phyloP scores from a whole-genome alignment of 2,329 filamentous ascomycete genomes.

The Bipolaris gigantea region DNA sequence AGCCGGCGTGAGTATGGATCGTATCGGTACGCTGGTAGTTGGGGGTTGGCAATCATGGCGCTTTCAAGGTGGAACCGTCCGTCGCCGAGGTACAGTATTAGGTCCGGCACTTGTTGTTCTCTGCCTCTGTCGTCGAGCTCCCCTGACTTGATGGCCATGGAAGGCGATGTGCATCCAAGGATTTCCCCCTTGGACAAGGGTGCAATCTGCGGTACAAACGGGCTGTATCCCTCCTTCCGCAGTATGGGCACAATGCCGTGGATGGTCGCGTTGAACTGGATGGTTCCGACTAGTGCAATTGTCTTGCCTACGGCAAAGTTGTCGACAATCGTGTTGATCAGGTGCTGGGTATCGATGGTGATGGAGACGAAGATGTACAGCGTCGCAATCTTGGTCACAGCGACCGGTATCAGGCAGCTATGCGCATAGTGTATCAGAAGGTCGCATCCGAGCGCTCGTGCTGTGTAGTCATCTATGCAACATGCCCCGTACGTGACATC shows the following conservation, averaged over 20 bases:
- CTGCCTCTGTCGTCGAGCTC: slow-evolving; percentile 52
- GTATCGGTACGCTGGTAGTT: slow-evolving; percentile 88
- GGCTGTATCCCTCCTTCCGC: slow-evolving; percentile 79
- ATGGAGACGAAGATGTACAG: slow-evolving; percentile 99
- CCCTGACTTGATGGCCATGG: slow-evolving; percentile 39
- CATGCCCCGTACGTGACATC: slow-evolving; percentile 98
- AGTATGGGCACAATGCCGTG: slow-evolving; percentile 79
- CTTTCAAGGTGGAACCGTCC: slow-evolving; percentile 95
- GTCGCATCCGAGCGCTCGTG: slow-evolving; percentile 89
- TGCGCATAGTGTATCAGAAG: slow-evolving; percentile 96
- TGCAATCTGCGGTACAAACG: slow-evolving; percentile 88
- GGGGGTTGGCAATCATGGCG: slow-evolving; percentile 98
- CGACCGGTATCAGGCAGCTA: slow-evolving; percentile 92
- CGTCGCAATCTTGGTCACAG: slow-evolving; percentile 95
- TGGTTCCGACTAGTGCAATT: slow-evolving; percentile 91
- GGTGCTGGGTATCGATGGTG: slow-evolving; percentile 86
- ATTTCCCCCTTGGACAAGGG: slow-evolving; percentile 95
- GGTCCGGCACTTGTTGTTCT: slow-evolving; percentile 56
- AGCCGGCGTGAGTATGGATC: slow-evolving; percentile 93
- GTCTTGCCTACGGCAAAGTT: slow-evolving; percentile 86
- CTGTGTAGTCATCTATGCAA: slow-evolving; percentile 98
- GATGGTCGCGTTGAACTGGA: slow-evolving; percentile 97
- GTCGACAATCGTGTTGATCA: slow-evolving; percentile 81
- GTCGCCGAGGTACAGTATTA: slow-evolving; percentile 87
- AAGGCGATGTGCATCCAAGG: slow-evolving; percentile 90